A percentile compares a stretch with the other conserved stretches of the same genome.
phyloP scores from a whole-genome alignment of 108 stramenopile species.

The Nitzschia putrida region DNA sequence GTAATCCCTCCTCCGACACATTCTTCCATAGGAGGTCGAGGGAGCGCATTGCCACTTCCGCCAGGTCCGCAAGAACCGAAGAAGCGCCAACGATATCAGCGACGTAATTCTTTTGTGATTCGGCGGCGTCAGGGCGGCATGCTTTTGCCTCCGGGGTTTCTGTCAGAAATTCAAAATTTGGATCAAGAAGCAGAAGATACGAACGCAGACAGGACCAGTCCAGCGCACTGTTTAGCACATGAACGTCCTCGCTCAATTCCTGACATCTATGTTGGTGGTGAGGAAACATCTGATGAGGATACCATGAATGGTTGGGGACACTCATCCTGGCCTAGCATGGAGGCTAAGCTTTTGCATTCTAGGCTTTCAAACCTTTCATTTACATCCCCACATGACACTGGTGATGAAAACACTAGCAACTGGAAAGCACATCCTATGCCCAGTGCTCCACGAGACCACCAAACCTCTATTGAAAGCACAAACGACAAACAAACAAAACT shows the following conservation, averaged over 20 bases:
- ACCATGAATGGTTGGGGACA: neutral
- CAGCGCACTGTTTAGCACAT: too few species aligned
- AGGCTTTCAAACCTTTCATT: neutral
- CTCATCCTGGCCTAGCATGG: constrained; percentile 2
- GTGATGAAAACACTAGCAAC: too few species aligned
- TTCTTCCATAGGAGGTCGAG: too few species aligned
- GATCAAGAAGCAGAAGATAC: too few species aligned
- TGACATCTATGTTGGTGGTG: neutral
- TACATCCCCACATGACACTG: neutral
- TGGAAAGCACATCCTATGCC: too few species aligned
- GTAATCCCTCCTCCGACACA: too few species aligned
- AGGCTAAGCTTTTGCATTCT: constrained; percentile 1
- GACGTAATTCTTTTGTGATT: constrained; percentile 18
- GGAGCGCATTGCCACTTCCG: too few species aligned
- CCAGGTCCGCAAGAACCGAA: neutral
- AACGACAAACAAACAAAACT: too few species aligned
- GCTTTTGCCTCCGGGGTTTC: neutral
- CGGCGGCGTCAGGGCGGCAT: neutral
- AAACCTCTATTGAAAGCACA: too few species aligned
- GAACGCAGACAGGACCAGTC: too few species aligned
- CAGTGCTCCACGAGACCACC: too few species aligned
- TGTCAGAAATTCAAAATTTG: neutral
- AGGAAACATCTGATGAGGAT: neutral
- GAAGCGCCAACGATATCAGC: constrained; percentile 16
- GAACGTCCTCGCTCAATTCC: too few species aligned